phyloP scores from a whole-genome alignment of 768 basidiomycete species.

The Gloeostereum incarnatum region DNA sequence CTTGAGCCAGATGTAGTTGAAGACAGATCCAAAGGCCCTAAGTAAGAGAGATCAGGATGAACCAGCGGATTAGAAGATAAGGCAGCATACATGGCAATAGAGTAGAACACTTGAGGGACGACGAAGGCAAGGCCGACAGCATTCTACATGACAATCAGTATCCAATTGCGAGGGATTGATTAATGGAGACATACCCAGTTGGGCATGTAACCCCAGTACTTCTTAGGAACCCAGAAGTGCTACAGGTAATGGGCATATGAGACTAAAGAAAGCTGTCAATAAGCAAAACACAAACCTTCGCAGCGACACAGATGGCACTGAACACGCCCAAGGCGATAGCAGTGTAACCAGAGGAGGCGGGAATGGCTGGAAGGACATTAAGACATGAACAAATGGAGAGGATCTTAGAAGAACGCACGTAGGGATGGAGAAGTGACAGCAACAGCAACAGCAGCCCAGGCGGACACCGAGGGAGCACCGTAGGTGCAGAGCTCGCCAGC shows the following conservation, averaged over 20 bases:
- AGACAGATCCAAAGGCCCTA: constrained; percentile 34
- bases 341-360: constrained; percentile 45
- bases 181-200: too few species aligned
- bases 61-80: too few species aligned
- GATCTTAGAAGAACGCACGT: constrained; percentile 19
- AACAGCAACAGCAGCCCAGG: constrained; percentile 48
- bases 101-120: constrained; percentile 39
- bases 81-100: too few species aligned
- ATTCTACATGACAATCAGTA: too few species aligned
- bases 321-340: constrained; percentile 43
- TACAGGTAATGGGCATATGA: too few species aligned
- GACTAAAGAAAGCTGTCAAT: too few species aligned
- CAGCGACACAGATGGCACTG: constrained; percentile 33
- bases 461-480: constrained; percentile 44
- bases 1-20: constrained; percentile 40
- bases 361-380: constrained; percentile 27
- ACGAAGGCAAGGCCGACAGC: too few species aligned
- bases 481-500: constrained; percentile 32
- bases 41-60: too few species aligned
- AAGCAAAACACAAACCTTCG: too few species aligned
- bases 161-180: too few species aligned
- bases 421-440: constrained; percentile 39
- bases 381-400: neutral
- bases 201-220: too few species aligned
- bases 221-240: too few species aligned